Base-by-base conservation (phyloP, 1,284 basidiomycete species). In the Apiotrichum siamense region DNA sequence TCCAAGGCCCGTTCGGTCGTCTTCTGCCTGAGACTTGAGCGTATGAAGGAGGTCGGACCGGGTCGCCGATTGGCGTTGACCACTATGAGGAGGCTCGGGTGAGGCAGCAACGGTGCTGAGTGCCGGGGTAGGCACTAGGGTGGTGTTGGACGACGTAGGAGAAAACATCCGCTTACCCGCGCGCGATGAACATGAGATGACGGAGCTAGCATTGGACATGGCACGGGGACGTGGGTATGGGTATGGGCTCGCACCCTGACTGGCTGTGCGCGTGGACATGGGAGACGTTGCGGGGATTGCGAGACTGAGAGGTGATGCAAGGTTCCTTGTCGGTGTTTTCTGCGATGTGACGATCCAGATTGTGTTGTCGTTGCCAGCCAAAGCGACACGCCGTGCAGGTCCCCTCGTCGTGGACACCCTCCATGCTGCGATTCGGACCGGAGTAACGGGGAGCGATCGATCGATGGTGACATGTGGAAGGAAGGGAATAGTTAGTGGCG, bases 391-490 rank as follows among this genome's bases (percentile, higher is more conserved):
- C 21, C 54, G 53, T 7, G 61, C 59, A 1, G 61, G 50, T 9
- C 63, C 59, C 17, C 60, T 41, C 4, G 59, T 33, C 2, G 62
- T 50, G 0, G 52, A 31, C 9, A 44, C 26, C 3, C 47, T 49
- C 67, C 70, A 73, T 27, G 63, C 53, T 9, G 61, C 65, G 24
- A 71, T 42, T 25, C 65, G 66, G 3, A 62, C 55, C 0, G 69
- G 64, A 4, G 39, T 26, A 5, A 58, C 41, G 0, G 67, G 66
- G n/a, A 73, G 46, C 3, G 49, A 9, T 3, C 49, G 44, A 10
- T 47, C 50, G 2, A 58, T 37, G n/a, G 43, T 26, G 7, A 58
- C 55, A 39, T 58, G 53, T 1, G 64, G 50, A 4, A 70, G 59
- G 31, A 70, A 56, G 7, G 68, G 65, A 23, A 68, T 52, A 10